phyloP scores from a whole-genome alignment of 2,329 filamentous ascomycete species.

The Penicillium sp. region DNA sequence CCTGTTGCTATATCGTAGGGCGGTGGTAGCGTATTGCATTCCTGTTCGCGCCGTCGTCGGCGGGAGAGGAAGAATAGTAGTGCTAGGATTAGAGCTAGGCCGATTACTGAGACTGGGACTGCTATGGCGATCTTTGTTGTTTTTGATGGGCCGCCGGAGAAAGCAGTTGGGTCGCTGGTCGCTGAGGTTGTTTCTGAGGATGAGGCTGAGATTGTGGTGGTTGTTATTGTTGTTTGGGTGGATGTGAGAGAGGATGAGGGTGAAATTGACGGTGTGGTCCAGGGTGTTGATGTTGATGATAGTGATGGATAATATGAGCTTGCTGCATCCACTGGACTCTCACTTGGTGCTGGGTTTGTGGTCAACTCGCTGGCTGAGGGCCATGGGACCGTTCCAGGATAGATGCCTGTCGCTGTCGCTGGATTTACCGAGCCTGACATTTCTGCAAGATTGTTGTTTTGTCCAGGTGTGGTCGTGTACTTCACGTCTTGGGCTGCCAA shows the following conservation, averaged over 20 bases:
- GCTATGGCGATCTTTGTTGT: constrained; percentile 33
- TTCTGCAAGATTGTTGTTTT: background rate
- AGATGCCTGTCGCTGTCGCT: background rate
- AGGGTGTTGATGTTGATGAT: background rate
- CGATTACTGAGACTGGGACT: constrained; percentile 33
- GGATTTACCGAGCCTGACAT: background rate
- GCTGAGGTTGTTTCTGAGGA: background rate
- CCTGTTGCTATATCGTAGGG: constrained; percentile 10
- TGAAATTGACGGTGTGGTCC: background rate
- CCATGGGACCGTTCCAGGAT: background rate
- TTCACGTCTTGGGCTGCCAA: background rate
- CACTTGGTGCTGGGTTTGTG: background rate
- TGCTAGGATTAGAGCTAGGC: constrained; percentile 24
- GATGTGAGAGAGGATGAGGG: background rate
- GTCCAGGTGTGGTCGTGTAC: background rate
- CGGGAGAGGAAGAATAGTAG: constrained; percentile 28
- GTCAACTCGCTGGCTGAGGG: background rate
- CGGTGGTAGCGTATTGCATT: constrained; percentile 2
- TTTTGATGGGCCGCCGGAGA: constrained; percentile 14
- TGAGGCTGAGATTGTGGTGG: background rate
- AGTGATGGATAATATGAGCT: background rate
- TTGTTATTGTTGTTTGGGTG: background rate
- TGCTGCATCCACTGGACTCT: background rate
- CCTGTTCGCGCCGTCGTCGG: constrained; percentile 17
- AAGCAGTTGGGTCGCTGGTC: background rate